Conservation (phyloP, 225 moss, liverwort and hornwort genomes). For the Rhytidiadelphus loreus region DNA sequence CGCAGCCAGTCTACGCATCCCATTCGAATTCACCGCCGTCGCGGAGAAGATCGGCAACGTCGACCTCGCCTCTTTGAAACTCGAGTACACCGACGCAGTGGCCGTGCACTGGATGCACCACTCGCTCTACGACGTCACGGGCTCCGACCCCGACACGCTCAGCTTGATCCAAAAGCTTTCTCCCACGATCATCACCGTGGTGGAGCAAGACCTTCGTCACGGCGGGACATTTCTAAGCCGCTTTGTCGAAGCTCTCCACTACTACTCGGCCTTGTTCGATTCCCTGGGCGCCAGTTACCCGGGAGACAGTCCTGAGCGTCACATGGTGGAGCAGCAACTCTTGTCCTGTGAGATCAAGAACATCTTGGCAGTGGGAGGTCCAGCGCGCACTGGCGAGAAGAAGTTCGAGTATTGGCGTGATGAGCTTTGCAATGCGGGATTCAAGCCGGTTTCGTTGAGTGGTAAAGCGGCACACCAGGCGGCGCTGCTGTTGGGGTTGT, state of each 20-base stretch:
- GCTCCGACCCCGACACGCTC: conserved; percentile 47
- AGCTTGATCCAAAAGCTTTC: conserved; percentile 39
- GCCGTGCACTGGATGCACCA: conserved; percentile 82
- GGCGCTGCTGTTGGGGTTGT: conserved; percentile 55
- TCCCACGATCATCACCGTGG: conserved; percentile 61
- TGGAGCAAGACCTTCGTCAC: conserved; percentile 64
- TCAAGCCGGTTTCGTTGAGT: conserved; percentile 54
- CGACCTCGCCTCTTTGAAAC: conserved; percentile 32
- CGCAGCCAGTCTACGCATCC: conserved; percentile 46
- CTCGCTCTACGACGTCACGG: conserved; percentile 69
- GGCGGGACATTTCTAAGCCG: conserved; percentile 65
- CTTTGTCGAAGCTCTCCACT: conserved; percentile 72
- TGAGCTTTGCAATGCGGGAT: conserved; percentile 42
- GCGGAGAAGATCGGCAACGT: conserved; percentile 57
- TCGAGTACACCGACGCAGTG: conserved; percentile 37
- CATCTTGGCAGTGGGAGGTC: conserved; percentile 61
- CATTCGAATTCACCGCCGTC: conserved; percentile 54
- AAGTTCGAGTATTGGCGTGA: conserved; percentile 66
- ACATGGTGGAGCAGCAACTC: conserved; percentile 77
- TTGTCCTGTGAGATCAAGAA: conserved; percentile 82
- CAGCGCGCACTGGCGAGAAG: conserved; percentile 32
- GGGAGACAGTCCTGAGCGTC: conserved; percentile 45
- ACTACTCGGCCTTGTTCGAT: conserved; percentile 79
- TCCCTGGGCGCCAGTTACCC: conserved; percentile 58
- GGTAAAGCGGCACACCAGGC: conserved; percentile 72